phyloP scores from a whole-genome alignment of 768 basidiomycete species.

The Amanita pallidorosea region DNA sequence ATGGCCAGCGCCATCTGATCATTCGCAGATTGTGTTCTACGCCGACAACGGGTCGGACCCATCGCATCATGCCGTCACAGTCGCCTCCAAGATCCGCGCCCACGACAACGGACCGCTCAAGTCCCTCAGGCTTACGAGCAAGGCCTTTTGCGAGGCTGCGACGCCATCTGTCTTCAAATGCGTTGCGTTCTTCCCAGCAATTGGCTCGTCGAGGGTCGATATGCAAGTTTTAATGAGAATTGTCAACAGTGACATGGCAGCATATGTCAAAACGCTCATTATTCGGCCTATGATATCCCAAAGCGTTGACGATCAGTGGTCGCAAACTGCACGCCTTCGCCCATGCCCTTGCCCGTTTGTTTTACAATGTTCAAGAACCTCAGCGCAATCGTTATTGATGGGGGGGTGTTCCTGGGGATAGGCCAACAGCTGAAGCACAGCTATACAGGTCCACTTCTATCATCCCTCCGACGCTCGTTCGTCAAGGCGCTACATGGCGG shows the following conservation, averaged over 20 bases:
- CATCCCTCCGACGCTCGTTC: not conserved
- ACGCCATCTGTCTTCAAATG: not conserved
- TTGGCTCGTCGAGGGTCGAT: not conserved
- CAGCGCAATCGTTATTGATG: not conserved
- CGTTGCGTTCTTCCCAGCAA: not conserved
- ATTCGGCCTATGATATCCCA: not conserved
- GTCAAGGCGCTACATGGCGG: not conserved
- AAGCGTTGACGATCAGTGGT: conserved; percentile 1
- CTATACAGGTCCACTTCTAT: not conserved
- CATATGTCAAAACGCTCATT: not conserved
- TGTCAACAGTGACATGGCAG: not conserved
- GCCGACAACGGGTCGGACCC: not conserved
- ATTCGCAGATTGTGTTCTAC: not conserved
- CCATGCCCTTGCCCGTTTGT: conserved; percentile 1
- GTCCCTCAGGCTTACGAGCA: not conserved
- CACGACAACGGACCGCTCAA: not conserved
- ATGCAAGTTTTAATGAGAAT: conserved; percentile 1
- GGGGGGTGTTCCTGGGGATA: not conserved
- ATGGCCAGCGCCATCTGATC: not conserved
- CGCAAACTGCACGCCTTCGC: not conserved
- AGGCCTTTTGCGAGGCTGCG: not conserved
- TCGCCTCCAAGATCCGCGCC: not conserved
- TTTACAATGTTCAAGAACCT: not conserved
- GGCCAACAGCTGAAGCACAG: not conserved
- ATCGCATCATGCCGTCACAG: not conserved